Conservation (phyloP, 2,329 filamentous ascomycete species). For the Metarhizium guizhouense region DNA sequence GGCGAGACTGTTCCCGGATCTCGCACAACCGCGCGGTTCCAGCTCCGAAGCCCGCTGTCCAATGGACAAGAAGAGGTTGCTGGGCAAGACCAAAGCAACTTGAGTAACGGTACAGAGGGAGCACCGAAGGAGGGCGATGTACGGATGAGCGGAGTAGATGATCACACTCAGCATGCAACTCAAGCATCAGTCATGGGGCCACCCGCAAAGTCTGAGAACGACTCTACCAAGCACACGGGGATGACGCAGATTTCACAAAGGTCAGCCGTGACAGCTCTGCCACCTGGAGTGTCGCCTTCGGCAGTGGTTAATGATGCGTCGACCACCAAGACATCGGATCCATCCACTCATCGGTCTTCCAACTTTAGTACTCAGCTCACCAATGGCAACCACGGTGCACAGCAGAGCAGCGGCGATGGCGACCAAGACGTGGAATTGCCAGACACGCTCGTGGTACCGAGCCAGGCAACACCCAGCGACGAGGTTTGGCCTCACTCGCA, state of each 20-base stretch:
- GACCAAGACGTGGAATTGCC: constrained; percentile 35
- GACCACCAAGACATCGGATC: constrained; percentile 81
- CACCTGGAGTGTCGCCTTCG: constrained; percentile 48
- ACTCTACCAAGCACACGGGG: constrained; percentile 30
- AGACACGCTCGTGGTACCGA: constrained; percentile 42
- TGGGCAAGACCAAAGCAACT: constrained; percentile 18
- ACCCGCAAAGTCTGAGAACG: constrained; percentile 30
- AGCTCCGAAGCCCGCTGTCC: constrained; percentile 48
- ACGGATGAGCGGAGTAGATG: constrained; percentile 51
- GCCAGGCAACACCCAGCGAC: constrained; percentile 41
- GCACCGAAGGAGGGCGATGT: constrained; percentile 37
- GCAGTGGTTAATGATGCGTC: constrained; percentile 74
- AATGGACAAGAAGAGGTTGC: constrained; percentile 42
- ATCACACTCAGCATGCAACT: constrained; percentile 36
- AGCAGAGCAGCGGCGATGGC: constrained; percentile 20
- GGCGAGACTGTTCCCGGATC: constrained; percentile 55
- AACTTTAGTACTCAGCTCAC: constrained; percentile 63
- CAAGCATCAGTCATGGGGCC: constrained; percentile 40
- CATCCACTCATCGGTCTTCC: constrained; percentile 54
- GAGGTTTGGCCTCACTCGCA: constrained; percentile 51
- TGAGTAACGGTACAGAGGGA: constrained; percentile 41
- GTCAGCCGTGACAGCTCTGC: constrained; percentile 49
- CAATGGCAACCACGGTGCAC: constrained; percentile 52
- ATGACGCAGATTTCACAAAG: constrained; percentile 56
- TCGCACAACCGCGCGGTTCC: constrained; percentile 42